Percentiles rank a stretch among this genome's conserved stretches.
Evolutionary conservation across 2,329 filamentous ascomycete species (phyloP).

Genomic region (Phaeosphaeria sp.): DNA sequence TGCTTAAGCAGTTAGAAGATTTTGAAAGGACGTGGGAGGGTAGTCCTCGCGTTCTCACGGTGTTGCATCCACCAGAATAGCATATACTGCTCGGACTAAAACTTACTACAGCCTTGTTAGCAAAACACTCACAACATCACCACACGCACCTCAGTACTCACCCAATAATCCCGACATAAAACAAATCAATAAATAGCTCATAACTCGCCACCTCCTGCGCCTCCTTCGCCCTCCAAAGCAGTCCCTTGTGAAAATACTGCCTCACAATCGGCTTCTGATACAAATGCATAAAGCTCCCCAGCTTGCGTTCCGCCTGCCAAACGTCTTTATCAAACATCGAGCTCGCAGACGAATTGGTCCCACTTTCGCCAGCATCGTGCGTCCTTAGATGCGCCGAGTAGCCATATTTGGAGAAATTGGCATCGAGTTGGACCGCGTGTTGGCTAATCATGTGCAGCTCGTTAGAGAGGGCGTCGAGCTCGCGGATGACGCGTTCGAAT

Average conservation of each 20-base stretch:
- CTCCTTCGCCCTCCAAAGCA: slow-evolving; percentile 67
- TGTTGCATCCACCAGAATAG: too few species aligned
- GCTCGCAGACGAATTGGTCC: slow-evolving; percentile 11
- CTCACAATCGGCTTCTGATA: slow-evolving; percentile 67
- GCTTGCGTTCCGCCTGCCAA: slow-evolving; percentile 47
- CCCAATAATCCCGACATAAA: slow-evolving; percentile 70
- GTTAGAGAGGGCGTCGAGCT: slow-evolving; percentile 59
- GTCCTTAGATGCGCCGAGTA: slow-evolving; percentile 64
- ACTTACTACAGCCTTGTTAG: not conserved
- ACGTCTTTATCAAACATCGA: slow-evolving; percentile 42
- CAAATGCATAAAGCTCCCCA: slow-evolving; percentile 59
- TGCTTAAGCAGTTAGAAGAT: too few species aligned
- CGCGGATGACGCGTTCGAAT: slow-evolving; percentile 62
- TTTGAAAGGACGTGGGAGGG: too few species aligned
- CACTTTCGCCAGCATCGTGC: slow-evolving; percentile 25
- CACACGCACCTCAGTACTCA: too few species aligned
- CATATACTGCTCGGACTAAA: too few species aligned
- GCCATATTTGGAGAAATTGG: slow-evolving; percentile 69
- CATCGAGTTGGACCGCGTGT: slow-evolving; percentile 63
- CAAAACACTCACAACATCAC: not conserved
- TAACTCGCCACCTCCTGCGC: slow-evolving; percentile 68
- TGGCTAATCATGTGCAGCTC: slow-evolving; percentile 64
- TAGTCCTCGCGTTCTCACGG: too few species aligned
- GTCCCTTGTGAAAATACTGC: slow-evolving; percentile 71
- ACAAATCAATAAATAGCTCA: slow-evolving; percentile 69